Base-by-base conservation (phyloP, 2,329 filamentous ascomycete genomes). In the Fusarium acutatum region DNA sequence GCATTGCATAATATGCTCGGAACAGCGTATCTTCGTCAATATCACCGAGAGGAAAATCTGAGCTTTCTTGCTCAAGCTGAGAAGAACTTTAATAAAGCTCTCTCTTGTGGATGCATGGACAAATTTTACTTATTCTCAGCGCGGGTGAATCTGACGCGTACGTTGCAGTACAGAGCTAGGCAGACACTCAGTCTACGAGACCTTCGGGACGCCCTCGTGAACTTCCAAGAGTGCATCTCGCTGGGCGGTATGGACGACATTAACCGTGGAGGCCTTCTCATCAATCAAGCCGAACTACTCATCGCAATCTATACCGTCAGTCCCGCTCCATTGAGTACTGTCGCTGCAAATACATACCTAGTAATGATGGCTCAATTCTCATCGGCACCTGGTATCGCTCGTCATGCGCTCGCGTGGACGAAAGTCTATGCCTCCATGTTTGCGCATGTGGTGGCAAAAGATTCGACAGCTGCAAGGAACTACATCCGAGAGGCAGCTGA, bases 401-500 rank as follows among this genome's bases (percentile, higher is more conserved):
- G 56, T 13, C 41, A 59, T 13, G 32, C 9, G 0, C 20, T 59
- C 14, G 32, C 41, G 2, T 59, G 56, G 56, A 35, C 12, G 20
- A 59, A 59, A 5, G 35, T 37, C 7, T 35, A 30, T 0, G 41
- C 56, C 4, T 26, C 56, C 0, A 14, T 59, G 15, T 49, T 50
- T 14, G 56, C 56, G 5, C 41, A 59, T 12, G 3, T 13, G 3
- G 24, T 26, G 0, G 20, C 32, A 10, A 37, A 47, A 7, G 56
- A 59, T 1, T 18, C 56, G 2, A 14, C 8, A n/a, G 40, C 32
- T n/a, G 56, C 41, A 14, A 59, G 12, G 6, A 50, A 49, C n/a
- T 37, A 49, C 7, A 59, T 59, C 2, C 32, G 41, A 24, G 56
- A 59, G 12, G 56, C 56, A 7, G 56, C 56, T 24, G 56, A 59